These are phyloP conservation scores for Orbilia javanica DNA, from an alignment of 2,329 filamentous ascomycete species.

Conservation along the genomic window DNA sequence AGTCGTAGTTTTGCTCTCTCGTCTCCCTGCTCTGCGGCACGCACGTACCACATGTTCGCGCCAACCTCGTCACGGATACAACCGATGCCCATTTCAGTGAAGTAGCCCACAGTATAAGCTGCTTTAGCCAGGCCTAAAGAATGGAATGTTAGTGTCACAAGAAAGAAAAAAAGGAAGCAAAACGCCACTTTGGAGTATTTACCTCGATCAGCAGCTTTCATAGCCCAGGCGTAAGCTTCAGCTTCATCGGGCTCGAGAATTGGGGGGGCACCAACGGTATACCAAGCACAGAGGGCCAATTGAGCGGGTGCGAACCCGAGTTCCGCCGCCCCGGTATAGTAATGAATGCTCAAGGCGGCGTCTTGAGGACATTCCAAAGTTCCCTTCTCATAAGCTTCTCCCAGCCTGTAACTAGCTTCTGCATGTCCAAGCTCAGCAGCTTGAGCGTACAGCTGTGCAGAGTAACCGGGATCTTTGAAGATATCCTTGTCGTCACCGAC, in stretches of 20 bases:
- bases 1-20: slow-evolving; percentile 88
- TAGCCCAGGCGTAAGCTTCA: slow-evolving; percentile 97
- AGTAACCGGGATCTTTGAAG: slow-evolving; percentile 89
- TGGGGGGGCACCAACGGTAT: slow-evolving; percentile 92
- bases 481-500: slow-evolving; percentile 94
- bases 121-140: slow-evolving; percentile 72
- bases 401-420: slow-evolving; percentile 87
- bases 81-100: slow-evolving; percentile 98
- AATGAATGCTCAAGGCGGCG: slow-evolving; percentile 93
- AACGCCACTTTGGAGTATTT: slow-evolving; percentile 60
- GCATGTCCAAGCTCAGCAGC: slow-evolving; percentile 91
- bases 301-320: slow-evolving; percentile 86
- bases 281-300: slow-evolving; percentile 99
- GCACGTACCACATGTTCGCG: slow-evolving; percentile 98
- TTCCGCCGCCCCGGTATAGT: slow-evolving; percentile 93
- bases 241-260: slow-evolving; percentile 94
- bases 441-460: slow-evolving; percentile 92
- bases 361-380: slow-evolving; percentile 87
- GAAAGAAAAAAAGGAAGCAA: neutral
- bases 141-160: slow-evolving; percentile 21
- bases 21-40: slow-evolving; percentile 90
- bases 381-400: slow-evolving; percentile 97
- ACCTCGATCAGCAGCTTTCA: slow-evolving; percentile 87
- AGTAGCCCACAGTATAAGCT: slow-evolving; percentile 96
- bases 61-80: slow-evolving; percentile 94